phyloP scores from a whole-genome alignment of 106 monocot genomes.

The Ottelia alismoides region DNA sequence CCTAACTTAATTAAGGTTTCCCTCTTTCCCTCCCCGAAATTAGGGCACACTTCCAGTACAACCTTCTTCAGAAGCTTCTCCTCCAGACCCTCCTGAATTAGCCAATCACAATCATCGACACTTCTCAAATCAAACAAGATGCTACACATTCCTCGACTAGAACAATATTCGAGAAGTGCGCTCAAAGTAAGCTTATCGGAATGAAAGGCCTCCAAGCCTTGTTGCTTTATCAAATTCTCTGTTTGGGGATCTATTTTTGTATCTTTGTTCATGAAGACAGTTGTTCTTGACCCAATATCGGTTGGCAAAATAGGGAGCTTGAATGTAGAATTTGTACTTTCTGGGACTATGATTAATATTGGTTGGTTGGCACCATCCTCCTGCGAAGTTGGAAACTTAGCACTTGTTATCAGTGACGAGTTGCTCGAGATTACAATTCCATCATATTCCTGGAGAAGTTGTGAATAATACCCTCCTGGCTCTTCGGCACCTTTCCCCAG shows the following conservation, averaged over 20 bases:
- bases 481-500: conserved; percentile 35
- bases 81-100: conserved; percentile 30
- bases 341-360: conserved; percentile 40
- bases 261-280: conserved; percentile 39
- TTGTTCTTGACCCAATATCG: conserved; percentile 13
- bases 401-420: conserved; percentile 21
- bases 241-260: conserved; percentile 25
- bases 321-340: conserved; percentile 13
- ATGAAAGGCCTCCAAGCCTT: conserved; percentile 34
- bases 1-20: conserved; percentile 13
- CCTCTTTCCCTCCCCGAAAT: conserved; percentile 18
- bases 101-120: conserved; percentile 8
- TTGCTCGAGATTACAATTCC: conserved; percentile 47
- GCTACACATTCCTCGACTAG: conserved; percentile 45
- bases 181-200: conserved; percentile 33
- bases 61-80: conserved; percentile 64
- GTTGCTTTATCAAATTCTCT: conserved; percentile 7
- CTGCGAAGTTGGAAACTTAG: conserved; percentile 37
- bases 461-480: conserved; percentile 74
- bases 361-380: conserved; percentile 72
- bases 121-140: conserved; percentile 51
- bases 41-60: conserved; percentile 40
- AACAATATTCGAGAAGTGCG: conserved; percentile 50
- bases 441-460: conserved; percentile 69
- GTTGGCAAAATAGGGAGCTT: conserved; percentile 19